Evolutionary conservation across 257 asterid species (phyloP).

Genomic region (Ligustrum vulgare): DNA sequence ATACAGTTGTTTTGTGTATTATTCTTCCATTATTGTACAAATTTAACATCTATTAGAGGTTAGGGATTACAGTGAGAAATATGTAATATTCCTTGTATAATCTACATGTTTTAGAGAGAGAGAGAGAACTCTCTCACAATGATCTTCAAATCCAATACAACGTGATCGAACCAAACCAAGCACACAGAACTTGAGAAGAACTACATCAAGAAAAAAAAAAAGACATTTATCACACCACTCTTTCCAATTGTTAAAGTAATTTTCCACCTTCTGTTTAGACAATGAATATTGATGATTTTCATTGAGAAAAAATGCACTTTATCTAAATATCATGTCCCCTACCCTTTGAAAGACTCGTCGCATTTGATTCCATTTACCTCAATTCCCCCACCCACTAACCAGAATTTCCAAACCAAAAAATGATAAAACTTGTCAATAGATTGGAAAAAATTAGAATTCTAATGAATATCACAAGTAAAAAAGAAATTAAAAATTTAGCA

Average conservation of each 20-base stretch:
- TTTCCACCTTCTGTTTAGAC: background rate
- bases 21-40: no score
- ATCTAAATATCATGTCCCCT: background rate
- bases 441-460: background rate
- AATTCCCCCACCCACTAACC: slow-evolving; percentile 8
- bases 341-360: background rate
- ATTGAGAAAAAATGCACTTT: background rate
- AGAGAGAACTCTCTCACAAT: no score
- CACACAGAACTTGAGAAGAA: no score
- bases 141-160: no score
- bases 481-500: background rate
- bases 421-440: background rate
- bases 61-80: no score
- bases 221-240: background rate
- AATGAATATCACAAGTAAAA: background rate
- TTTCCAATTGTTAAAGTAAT: background rate
- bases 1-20: no score
- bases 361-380: background rate
- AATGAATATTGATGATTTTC: background rate
- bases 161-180: no score
- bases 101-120: no score
- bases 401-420: background rate
- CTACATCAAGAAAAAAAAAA: background rate
- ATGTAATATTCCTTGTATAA: no score
- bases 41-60: no score